A percentile compares a stretch with the other conserved stretches of the same genome.
Conservation (phyloP, 1,284 basidiomycete species). For the Ceratobasidium sp. region DNA sequence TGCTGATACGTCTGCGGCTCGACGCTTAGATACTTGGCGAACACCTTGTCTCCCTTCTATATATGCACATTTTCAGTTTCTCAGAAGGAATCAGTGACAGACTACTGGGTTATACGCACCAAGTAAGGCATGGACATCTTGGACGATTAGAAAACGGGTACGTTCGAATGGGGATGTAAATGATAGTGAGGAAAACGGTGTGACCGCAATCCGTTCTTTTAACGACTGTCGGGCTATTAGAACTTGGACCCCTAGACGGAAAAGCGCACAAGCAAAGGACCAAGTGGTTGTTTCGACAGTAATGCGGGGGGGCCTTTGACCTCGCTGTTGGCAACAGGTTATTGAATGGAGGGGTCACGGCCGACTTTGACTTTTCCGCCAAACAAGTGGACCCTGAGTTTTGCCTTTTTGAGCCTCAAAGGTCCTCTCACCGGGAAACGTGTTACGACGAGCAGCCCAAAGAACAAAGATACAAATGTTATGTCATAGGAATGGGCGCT, state of each 20-base stretch:
- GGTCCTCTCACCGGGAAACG: slow-evolving; percentile 38
- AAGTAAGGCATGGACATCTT: slow-evolving; percentile 43
- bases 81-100: neutral
- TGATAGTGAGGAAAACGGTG: slow-evolving; percentile 5
- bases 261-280: slow-evolving; percentile 38
- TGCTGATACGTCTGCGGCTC: slow-evolving; percentile 41
- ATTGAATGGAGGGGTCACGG: slow-evolving; percentile 32
- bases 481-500: slow-evolving; percentile 15
- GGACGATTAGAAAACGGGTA: neutral
- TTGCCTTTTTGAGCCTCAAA: slow-evolving; percentile 12
- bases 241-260: neutral
- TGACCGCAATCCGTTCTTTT: slow-evolving; percentile 6
- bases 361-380: slow-evolving; percentile 19
- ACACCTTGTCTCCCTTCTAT: slow-evolving; percentile 46
- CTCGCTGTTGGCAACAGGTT: slow-evolving; percentile 21
- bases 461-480: slow-evolving; percentile 36
- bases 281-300: slow-evolving; percentile 4
- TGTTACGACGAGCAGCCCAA: slow-evolving; percentile 26
- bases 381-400: slow-evolving; percentile 31
- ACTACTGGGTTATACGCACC: neutral
- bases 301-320: slow-evolving; percentile 14
- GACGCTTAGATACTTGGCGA: slow-evolving; percentile 39
- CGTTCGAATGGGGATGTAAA: slow-evolving; percentile 1
- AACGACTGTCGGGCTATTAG: neutral
- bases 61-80: slow-evolving; percentile 44